Conservation (phyloP, 2,329 filamentous ascomycete species). For the Bipolaris oryzae region DNA sequence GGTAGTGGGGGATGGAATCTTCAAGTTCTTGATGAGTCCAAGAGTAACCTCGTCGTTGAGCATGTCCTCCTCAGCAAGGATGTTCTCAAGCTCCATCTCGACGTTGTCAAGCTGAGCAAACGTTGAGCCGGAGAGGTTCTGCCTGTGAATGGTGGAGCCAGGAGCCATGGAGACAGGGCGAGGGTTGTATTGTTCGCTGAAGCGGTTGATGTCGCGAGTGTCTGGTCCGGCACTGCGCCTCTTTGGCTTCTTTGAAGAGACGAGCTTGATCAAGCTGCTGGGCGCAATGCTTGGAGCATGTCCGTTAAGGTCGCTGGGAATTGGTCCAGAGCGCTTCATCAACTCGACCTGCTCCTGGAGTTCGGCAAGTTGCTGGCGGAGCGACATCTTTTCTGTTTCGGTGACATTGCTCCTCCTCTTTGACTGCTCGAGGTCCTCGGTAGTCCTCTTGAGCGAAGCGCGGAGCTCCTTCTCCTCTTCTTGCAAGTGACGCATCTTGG, state of each 20-base stretch:
- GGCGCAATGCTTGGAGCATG: constrained; percentile 53
- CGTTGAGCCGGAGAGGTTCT: constrained; percentile 74
- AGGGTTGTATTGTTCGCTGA: constrained; percentile 91
- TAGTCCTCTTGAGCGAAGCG: constrained; percentile 80
- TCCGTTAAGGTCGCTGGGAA: constrained; percentile 75
- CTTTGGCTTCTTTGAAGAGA: constrained; percentile 96
- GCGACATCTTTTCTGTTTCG: constrained; percentile 82
- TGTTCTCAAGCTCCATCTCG: constrained; percentile 90
- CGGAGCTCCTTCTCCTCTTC: constrained; percentile 88
- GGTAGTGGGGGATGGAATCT: constrained; percentile 87
- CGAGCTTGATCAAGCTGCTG: constrained; percentile 91
- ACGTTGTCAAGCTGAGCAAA: constrained; percentile 88
- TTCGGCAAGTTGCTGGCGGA: constrained; percentile 87
- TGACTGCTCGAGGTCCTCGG: constrained; percentile 78
- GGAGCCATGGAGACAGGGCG: constrained; percentile 96
- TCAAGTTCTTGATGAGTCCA: constrained; percentile 93
- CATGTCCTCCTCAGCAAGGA: constrained; percentile 93
- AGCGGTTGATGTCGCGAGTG: constrained; percentile 82
- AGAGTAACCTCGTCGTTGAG: constrained; percentile 97
- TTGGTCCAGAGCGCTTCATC: constrained; percentile 76
- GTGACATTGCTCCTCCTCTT: constrained; percentile 75
- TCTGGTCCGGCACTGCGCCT: constrained; percentile 89
- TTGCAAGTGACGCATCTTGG: constrained; percentile 91
- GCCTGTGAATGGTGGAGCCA: constrained; percentile 66
- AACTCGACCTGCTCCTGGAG: constrained; percentile 91